Conservation (phyloP, 208 protist species). For the Leishmania martiniquensis region DNA sequence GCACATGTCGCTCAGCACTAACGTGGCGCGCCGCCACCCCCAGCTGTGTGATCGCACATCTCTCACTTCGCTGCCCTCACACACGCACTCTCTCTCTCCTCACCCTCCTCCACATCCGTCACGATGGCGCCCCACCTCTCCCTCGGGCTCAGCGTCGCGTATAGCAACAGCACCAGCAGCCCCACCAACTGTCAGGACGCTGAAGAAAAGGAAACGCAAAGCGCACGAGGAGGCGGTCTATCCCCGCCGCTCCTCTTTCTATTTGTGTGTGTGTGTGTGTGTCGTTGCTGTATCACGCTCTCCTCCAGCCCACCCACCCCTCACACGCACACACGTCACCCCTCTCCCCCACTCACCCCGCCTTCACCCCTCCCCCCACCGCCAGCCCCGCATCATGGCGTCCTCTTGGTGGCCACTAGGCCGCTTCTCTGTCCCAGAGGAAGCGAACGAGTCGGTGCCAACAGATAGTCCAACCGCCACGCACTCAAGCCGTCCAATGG, state of each 20-base stretch:
- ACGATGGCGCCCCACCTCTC: background rate
- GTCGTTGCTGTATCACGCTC: background rate
- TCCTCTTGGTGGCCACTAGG: slow-evolving; percentile 36
- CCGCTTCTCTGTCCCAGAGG: background rate
- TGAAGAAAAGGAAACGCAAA: background rate
- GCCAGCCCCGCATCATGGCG: slow-evolving; percentile 8
- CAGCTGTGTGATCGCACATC: too few relatives aligned
- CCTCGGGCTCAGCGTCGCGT: background rate
- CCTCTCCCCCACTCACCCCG: background rate
- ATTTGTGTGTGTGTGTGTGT: background rate
- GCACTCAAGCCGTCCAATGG: background rate
- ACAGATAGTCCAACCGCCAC: background rate
- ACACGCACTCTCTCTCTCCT: background rate
- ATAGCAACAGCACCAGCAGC: background rate
- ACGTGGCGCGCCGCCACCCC: too few relatives aligned
- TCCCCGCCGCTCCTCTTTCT: background rate
- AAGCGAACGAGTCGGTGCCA: background rate
- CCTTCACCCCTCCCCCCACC: background rate
- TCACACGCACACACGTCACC: slow-evolving; percentile 2
- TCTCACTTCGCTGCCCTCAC: background rate
- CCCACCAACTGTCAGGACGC: background rate
- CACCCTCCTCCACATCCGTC: background rate
- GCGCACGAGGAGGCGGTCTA: background rate
- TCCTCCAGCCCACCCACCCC: background rate
- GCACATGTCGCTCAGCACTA: too few relatives aligned